phyloP scores from a whole-genome alignment of 768 basidiomycete genomes.

The Hericium alpestre region DNA sequence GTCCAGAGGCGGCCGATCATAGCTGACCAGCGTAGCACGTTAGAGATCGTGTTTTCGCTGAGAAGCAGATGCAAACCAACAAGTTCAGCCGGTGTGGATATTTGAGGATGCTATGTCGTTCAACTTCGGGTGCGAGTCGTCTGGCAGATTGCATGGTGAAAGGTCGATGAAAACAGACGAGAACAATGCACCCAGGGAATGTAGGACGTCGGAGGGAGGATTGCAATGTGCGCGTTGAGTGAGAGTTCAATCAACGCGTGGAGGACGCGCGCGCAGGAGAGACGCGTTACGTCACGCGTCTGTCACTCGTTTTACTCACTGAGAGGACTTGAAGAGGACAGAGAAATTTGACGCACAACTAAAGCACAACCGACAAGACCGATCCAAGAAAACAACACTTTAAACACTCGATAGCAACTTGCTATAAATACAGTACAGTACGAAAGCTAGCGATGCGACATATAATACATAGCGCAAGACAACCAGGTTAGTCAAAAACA shows the following conservation, averaged over 20 bases:
- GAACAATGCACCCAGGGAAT: conserved; percentile 16
- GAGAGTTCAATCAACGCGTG: neutral
- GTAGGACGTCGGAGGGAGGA: neutral
- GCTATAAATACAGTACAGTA: neutral
- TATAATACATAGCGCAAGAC: neutral
- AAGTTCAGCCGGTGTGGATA: conserved; percentile 75
- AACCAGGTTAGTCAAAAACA: neutral
- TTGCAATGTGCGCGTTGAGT: neutral
- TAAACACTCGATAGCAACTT: neutral
- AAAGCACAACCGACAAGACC: neutral
- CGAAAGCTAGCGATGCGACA: neutral
- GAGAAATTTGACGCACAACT: neutral
- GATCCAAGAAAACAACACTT: neutral
- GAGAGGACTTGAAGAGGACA: neutral
- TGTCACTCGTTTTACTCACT: neutral
- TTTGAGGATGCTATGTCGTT: conserved; percentile 21
- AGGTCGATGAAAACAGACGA: conserved; percentile 45
- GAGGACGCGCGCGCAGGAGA: neutral
- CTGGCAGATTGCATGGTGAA: neutral
- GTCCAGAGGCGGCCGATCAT: conserved; percentile 72
- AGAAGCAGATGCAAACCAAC: conserved; percentile 25
- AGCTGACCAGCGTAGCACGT: conserved; percentile 40
- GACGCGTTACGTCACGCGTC: conserved; percentile 5
- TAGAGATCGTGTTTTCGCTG: neutral
- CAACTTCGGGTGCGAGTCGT: conserved; percentile 12